Percentiles rank a stretch among this genome's conserved stretches.
Conservation (phyloP, 208 protist species). For the Leishmania guyanensis region DNA sequence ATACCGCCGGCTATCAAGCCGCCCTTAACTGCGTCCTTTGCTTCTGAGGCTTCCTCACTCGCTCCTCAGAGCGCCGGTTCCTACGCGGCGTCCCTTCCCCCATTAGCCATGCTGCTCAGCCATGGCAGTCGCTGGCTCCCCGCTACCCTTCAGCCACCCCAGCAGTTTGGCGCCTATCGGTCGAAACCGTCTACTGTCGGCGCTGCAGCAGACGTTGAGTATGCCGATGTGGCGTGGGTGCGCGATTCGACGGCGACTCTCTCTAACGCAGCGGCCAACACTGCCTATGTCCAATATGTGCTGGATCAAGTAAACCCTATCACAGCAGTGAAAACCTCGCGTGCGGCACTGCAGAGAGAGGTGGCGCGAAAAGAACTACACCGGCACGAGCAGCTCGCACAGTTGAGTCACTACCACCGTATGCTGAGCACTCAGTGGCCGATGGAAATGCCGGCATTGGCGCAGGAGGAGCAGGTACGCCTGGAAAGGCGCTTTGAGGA, state of each 20-base stretch:
- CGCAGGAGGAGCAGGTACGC: conserved; percentile 30
- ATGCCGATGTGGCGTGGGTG: conserved; percentile 23
- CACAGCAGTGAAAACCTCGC: conserved; percentile 8
- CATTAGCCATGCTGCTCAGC: conserved; percentile 17
- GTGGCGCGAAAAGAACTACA: conserved; percentile 42
- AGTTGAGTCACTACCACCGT: conserved; percentile 48
- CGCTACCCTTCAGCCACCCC: conserved; percentile 64
- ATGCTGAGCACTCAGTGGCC: conserved; percentile 35
- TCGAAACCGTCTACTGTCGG: neutral
- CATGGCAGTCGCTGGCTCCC: conserved; percentile 68
- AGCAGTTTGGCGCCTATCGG: conserved; percentile 41
- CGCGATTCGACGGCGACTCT: conserved; percentile 1
- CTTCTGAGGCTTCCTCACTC: neutral
- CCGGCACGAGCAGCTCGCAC: conserved; percentile 44
- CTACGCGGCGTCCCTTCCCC: conserved; percentile 17
- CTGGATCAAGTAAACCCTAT: conserved; percentile 10
- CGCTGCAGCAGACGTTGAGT: conserved; percentile 4
- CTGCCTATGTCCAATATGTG: conserved; percentile 29
- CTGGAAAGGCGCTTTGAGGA: conserved; percentile 28
- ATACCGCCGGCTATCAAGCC: conserved; percentile 8
- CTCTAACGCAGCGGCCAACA: neutral
- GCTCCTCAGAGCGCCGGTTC: neutral
- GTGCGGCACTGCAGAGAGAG: conserved; percentile 23
- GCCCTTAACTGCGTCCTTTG: neutral
- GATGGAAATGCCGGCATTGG: conserved; percentile 28